phyloP scores from a whole-genome alignment of 805 yeast genomes.

The Wilhelminamyces savonicus region DNA sequence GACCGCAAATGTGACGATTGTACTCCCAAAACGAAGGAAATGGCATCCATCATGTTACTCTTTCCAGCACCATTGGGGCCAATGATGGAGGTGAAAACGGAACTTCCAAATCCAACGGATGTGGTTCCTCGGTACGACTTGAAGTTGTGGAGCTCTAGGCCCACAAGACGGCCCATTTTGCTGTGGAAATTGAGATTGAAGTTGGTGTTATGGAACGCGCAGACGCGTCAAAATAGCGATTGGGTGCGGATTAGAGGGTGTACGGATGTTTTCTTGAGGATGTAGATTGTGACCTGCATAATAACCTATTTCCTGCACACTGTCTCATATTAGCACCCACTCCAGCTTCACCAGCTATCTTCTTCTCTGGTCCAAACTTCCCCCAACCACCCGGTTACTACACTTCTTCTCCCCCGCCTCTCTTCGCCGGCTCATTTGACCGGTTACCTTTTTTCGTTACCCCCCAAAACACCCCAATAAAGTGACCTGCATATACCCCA shows the following conservation, averaged over 20 bases:
- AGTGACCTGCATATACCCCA: no score
- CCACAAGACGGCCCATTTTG: conserved; percentile 74
- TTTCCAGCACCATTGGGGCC: conserved; percentile 99
- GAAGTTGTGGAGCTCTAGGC: conserved; percentile 78
- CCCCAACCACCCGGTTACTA: no score
- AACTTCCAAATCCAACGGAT: conserved; percentile 74
- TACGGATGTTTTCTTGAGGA: no score
- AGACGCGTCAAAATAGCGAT: conserved; percentile 6
- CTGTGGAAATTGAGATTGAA: no score
- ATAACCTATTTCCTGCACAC: background rate
- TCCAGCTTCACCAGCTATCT: background rate
- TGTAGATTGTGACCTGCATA: no score
- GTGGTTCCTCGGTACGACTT: conserved; percentile 82
- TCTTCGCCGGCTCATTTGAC: no score
- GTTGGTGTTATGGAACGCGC: no score
- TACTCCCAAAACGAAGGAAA: conserved; percentile 89
- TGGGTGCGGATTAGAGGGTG: no score
- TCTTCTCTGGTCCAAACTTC: no score
- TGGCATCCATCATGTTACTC: conserved; percentile 96
- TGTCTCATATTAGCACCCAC: background rate
- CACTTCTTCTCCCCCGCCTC: no score
- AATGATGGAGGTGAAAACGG: conserved; percentile 81
- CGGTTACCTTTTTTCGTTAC: no score
- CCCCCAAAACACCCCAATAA: no score
- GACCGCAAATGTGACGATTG: conserved; percentile 73